These are phyloP conservation scores for Dothiorella sarmentorum DNA, from an alignment of 2,329 filamentous ascomycete genomes.

Conservation along the genomic window DNA sequence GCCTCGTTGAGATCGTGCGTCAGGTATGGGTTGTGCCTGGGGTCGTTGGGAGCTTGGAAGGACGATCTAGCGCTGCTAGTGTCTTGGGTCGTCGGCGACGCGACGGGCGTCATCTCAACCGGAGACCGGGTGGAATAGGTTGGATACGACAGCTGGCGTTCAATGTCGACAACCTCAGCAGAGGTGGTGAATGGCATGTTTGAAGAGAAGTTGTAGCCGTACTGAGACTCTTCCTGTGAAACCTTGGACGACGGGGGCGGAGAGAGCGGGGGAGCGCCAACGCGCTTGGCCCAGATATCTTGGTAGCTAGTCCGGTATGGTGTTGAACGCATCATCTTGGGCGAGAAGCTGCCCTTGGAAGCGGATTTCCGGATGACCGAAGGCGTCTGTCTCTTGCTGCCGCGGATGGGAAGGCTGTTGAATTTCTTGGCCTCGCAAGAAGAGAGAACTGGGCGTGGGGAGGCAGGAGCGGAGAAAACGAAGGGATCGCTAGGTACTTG, in stretches of 20 bases:
- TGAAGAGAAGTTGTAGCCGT: constrained; percentile 23
- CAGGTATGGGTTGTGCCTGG: constrained; percentile 26
- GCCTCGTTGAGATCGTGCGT: constrained; percentile 25
- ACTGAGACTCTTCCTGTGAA: constrained; percentile 26
- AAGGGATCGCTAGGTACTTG: constrained; percentile 21
- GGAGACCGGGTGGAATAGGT: not conserved
- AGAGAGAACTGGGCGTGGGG: constrained; percentile 29
- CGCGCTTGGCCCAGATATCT: constrained; percentile 52
- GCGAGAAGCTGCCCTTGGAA: constrained; percentile 44
- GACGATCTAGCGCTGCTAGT: constrained; percentile 10
- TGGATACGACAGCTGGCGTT: constrained; percentile 3
- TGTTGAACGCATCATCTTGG: constrained; percentile 55
- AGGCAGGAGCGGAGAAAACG: constrained; percentile 32
- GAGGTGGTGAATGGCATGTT: constrained; percentile 3
- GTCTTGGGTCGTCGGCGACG: constrained; percentile 12
- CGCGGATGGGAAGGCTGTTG: constrained; percentile 22
- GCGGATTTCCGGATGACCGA: constrained; percentile 31
- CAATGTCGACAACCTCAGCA: constrained; percentile 2
- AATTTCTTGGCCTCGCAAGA: constrained; percentile 18
- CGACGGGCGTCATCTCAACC: constrained; percentile 17
- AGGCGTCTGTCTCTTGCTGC: constrained; percentile 21
- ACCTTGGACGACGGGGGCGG: constrained; percentile 29
- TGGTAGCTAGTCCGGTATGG: constrained; percentile 44
- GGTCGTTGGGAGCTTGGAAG: constrained; percentile 23
- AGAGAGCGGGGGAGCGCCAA: constrained; percentile 36